Percentiles rank a stretch among this genome's conserved stretches.
Conservation (phyloP, 768 basidiomycete species). For the Suillus alpinus region DNA sequence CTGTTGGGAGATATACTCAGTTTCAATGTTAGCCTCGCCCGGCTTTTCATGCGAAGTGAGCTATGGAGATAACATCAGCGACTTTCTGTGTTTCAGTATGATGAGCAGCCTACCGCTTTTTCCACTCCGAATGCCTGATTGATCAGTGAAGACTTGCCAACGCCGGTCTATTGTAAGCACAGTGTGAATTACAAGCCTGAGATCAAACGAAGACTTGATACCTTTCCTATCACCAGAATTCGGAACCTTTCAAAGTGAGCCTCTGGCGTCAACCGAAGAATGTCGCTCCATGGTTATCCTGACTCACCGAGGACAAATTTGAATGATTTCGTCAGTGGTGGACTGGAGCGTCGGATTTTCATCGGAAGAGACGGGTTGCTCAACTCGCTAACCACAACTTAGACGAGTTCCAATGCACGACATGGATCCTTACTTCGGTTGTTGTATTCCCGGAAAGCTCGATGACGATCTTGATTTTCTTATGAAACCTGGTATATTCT, state of each 20-base stretch:
- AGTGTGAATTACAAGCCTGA: background rate
- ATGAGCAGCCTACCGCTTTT: background rate
- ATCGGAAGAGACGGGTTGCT: background rate
- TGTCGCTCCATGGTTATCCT: background rate
- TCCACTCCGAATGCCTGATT: slow-evolving; percentile 1
- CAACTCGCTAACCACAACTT: background rate
- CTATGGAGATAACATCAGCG: background rate
- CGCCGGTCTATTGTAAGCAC: background rate
- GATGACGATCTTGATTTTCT: background rate
- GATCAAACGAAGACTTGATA: background rate
- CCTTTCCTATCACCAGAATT: slow-evolving; percentile 8
- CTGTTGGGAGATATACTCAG: slow-evolving; percentile 11
- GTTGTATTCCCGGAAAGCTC: background rate
- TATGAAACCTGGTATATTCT: background rate
- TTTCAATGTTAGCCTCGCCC: slow-evolving; percentile 14
- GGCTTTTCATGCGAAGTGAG: background rate
- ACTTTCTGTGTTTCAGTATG: background rate
- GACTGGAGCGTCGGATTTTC: background rate
- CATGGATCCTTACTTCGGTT: background rate
- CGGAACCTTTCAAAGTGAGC: slow-evolving; percentile 2
- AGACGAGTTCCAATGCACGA: background rate
- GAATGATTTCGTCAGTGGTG: slow-evolving; percentile 1
- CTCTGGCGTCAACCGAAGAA: background rate
- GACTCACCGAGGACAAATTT: slow-evolving; percentile 5
- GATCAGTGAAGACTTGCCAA: slow-evolving; percentile 8